Base-by-base conservation (phyloP, 768 basidiomycete species). In the Dentipellis fragilis region DNA sequence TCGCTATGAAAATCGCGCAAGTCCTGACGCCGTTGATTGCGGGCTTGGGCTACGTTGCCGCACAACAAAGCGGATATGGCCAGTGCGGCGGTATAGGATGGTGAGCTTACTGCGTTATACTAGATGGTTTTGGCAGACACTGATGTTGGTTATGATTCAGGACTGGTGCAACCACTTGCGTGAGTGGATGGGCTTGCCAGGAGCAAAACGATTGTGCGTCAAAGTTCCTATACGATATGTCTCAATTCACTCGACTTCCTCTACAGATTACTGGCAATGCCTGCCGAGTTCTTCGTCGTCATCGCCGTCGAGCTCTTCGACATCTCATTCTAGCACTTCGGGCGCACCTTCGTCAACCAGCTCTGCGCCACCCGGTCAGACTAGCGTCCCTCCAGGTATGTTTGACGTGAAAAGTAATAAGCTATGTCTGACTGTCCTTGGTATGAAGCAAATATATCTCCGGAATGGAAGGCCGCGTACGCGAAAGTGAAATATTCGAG, bases 401-500 rank as follows among this genome's bases (percentile, higher is more conserved):
- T 7, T 19, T 11, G 21, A 53, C 50, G 54, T 63, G 11, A 65
- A 60, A 21, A 61, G 61, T 10, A 42, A 61, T 16, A 45, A 67
- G 35, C 52, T 63, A n/a, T 58, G 29, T 29, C 29, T 66, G 17
- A 60, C 65, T 16, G 60, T 55, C 19, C 42, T 54, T 9, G 21
- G 59, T 10, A 29, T 29, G 29, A 56, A 2, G 59, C 63, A 0
- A 63, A 65, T 53, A 58, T 65, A 49, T 76, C 79, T 2, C 73
- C 76, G 0, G 75, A 78, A 63, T 83, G 81, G 81, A 63, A 69
- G 11, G 71, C 76, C 10, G 81, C 81, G 19, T 79, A 79, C 52
- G 64, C 68, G 6, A 83, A 83, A 70, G 80, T 78, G 54, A 21
- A 52, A 1, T 17, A 10, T 29, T n/a, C 12, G 7, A 29, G 6